Conservation (phyloP, 768 basidiomycete species). For the Tricholoma sp. region DNA sequence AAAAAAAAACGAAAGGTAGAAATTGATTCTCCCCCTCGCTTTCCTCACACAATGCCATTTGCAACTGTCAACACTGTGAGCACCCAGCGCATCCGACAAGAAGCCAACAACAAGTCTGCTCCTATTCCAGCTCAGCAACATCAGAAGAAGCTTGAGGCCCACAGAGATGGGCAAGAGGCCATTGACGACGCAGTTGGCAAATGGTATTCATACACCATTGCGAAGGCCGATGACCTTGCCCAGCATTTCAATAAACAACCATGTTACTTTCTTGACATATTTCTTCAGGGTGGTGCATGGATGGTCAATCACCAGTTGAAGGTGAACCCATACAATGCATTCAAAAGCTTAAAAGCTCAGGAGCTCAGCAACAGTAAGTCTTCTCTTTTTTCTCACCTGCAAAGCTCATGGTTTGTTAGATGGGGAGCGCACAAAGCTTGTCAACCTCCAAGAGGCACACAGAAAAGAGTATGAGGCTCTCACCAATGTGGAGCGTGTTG, state of each 20-base stretch:
- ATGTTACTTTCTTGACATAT: neutral
- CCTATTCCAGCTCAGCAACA: neutral
- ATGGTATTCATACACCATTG: neutral
- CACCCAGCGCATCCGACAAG: too few species aligned
- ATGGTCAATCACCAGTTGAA: neutral
- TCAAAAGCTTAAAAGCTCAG: neutral
- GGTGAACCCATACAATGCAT: neutral
- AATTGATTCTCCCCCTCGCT: too few species aligned
- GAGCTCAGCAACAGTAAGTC: too few species aligned
- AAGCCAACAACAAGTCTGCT: neutral
- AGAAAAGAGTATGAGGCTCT: too few species aligned
- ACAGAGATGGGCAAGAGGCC: neutral
- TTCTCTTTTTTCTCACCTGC: too few species aligned
- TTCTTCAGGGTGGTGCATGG: neutral
- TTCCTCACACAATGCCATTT: too few species aligned
- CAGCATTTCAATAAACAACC: neutral
- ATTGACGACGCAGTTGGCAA: neutral
- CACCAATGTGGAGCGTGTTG: too few species aligned
- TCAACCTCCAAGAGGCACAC: too few species aligned
- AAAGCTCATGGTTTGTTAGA: too few species aligned
- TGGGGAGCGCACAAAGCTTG: too few species aligned
- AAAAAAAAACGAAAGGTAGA: too few species aligned
- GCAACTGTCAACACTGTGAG: too few species aligned
- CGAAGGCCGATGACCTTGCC: neutral
- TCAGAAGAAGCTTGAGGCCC: neutral